Evolutionary conservation across 352 stramenopile genomes (phyloP), one percentile per base, ranked within the genome.

Genomic region (Phytophthora tubulina): DNA sequence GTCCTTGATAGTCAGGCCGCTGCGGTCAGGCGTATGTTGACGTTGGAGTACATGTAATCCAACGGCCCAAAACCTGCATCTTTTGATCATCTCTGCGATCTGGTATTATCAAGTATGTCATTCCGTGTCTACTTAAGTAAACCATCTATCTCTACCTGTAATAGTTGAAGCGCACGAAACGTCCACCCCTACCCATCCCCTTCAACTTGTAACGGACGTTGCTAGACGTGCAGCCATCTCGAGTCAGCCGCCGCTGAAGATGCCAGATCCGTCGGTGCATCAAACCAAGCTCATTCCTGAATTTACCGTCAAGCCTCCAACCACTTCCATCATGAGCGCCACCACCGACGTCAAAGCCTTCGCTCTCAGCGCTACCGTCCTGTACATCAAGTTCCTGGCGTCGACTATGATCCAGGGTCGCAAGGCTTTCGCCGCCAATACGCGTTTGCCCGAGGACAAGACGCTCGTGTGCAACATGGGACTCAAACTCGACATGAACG

Each of bases 321-420:
- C 21, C 21, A 27, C 41, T 46, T 15, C n/a, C 55, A 49, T 42
- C 50, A 78, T 76, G 64, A 38, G 55, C 36, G 13, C 4, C 35
- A 61, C 60, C 8, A 68, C 67, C 35, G 75, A 82, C 55, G 52
- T 73, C 55, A 79, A 80, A 54, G 60, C 61, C n/a, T 78, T 83
- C 54, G 81, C 79, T 4, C 59, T 81, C 2, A 83, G 79, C 68
- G 81, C 73, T 4, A 60, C 72, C 3, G 53, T 86, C 57, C 79
- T 91, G 27, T 91, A 89, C 79, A 21, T 86, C 69, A 89, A 91
- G 74, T 88, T 88, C 69, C 54, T 88, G 41, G 73, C 68, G 10
- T 81, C 79, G 15, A 79, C 78, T 17, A 80, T 83, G 59, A 70
- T 86, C 55, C 80, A 89, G 51, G 79, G 71, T 14, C 58, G 73